Conservation (phyloP, 192 early-diverging fungal species). For the Linnemannia hyalina region DNA sequence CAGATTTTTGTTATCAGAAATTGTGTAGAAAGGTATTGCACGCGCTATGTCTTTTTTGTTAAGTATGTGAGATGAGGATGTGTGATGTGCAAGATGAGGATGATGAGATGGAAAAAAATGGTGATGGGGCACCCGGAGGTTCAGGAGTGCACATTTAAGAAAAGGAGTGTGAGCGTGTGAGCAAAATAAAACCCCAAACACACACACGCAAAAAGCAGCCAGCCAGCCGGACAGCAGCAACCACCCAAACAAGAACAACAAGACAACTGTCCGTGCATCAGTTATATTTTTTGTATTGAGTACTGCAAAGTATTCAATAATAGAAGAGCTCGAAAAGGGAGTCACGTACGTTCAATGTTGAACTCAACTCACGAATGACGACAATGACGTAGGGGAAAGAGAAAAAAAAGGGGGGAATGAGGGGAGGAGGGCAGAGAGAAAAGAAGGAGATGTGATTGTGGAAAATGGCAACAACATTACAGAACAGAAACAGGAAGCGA, state of each 20-base stretch:
- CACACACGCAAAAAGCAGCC: no score
- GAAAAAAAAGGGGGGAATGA: neutral
- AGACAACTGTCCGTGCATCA: constrained; percentile 1
- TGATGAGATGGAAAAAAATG: neutral
- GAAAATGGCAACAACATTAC: neutral
- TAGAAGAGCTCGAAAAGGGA: neutral
- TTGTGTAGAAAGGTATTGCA: neutral
- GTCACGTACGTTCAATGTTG: neutral
- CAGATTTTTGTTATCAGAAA: neutral
- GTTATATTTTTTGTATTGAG: neutral
- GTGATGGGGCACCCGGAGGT: constrained; percentile 6
- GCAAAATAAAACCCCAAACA: neutral
- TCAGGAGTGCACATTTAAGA: neutral
- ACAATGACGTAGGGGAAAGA: neutral
- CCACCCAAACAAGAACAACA: neutral
- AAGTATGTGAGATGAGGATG: neutral
- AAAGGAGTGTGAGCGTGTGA: neutral
- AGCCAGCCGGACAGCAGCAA: neutral
- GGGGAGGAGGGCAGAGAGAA: neutral
- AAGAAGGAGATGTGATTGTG: neutral
- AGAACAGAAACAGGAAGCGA: neutral
- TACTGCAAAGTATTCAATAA: neutral
- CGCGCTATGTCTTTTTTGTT: neutral
- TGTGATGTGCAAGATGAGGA: neutral
- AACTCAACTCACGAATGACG: neutral